Conservation (phyloP, 2,329 filamentous ascomycete species). For the Paecilomyces sp. region DNA sequence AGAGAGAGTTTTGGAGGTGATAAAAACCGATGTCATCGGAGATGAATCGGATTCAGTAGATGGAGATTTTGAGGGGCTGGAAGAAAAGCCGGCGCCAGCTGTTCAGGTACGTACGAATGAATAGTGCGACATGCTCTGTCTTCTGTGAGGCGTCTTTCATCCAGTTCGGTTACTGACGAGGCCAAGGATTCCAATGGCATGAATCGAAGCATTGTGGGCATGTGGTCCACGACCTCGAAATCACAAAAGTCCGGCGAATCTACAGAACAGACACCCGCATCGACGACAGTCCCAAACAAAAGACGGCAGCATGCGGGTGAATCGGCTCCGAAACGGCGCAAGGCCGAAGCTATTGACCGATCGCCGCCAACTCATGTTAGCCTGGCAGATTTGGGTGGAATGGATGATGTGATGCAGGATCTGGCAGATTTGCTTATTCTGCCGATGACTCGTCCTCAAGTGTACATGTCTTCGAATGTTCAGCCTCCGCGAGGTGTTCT, state of each 20-base stretch:
- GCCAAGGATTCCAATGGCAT: slow-evolving; percentile 52
- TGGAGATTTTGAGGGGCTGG: slow-evolving; percentile 45
- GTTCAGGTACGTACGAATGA: slow-evolving; percentile 16
- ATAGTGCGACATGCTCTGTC: neutral
- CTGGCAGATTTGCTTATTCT: slow-evolving; percentile 65
- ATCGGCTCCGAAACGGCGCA: slow-evolving; percentile 59
- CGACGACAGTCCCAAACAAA: slow-evolving; percentile 36
- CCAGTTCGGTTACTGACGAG: slow-evolving; percentile 10
- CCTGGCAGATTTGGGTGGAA: slow-evolving; percentile 67
- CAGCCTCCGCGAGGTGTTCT: slow-evolving; percentile 68
- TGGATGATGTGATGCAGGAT: slow-evolving; percentile 63
- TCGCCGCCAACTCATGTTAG: slow-evolving; percentile 61
- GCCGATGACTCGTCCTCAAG: slow-evolving; percentile 61
- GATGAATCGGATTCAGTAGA: slow-evolving; percentile 46
- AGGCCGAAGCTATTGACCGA: slow-evolving; percentile 51
- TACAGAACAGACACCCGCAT: slow-evolving; percentile 14
- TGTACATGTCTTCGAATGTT: slow-evolving; percentile 58
- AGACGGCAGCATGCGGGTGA: slow-evolving; percentile 59
- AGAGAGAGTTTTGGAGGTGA: slow-evolving; percentile 68
- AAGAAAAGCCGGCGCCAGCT: slow-evolving; percentile 23
- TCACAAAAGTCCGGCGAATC: slow-evolving; percentile 23
- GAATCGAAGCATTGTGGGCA: slow-evolving; percentile 57
- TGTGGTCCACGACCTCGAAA: slow-evolving; percentile 45
- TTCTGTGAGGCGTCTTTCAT: neutral
- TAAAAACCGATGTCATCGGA: slow-evolving; percentile 57